Evolutionary conservation across 192 early-diverging fungal genomes (phyloP), one percentile per base, ranked within the genome.

Genomic region (Dimargaris verticillata): DNA sequence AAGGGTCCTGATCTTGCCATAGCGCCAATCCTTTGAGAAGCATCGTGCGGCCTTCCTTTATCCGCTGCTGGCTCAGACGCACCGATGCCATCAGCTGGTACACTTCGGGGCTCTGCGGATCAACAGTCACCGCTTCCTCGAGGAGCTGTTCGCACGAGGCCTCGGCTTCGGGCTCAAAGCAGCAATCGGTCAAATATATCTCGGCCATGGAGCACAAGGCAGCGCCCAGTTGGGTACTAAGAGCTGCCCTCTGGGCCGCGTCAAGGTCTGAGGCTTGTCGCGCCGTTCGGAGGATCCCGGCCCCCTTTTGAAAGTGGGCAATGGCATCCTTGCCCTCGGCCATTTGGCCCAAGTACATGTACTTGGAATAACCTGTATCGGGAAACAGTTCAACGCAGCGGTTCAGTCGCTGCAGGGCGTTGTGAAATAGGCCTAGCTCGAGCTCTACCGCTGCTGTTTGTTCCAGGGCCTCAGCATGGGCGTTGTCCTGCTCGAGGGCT

Each of bases 101-200:
- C 28, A 88, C 83, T 66, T 96, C 92, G 14, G 91, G 84, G 63
- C 82, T 87, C 3, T 63, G 63, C 14, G 86, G 83, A 66, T 88
- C 87, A 17, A 83, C 65, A 33, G 76, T 53, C n/a, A 80, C 54
- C 0, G 91, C 93, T 20, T 77, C 74, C 45, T 75, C 62, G 60
- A 92, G 68, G 64, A 78, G 87, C 52, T 77, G 64, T 61, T 91
- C 88, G 66, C 92, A 94, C 44, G 78, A 78, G 60, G 80, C 71
- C 72, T 96, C 95, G 5, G 95, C 95, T 22, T 91, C 81, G 9
- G 81, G 79, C 53, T 92, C 89, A 70, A 93, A 94, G 67, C 95
- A 99, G 70, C 88, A 93, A 67, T 99, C 95, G 0, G 96, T 97
- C 72, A 99, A 81, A 70, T 92, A 99, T 22, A 97, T 91, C 67